Base-by-base conservation (phyloP, 2,329 filamentous ascomycete species). In the Stemphylium vesicarium region DNA sequence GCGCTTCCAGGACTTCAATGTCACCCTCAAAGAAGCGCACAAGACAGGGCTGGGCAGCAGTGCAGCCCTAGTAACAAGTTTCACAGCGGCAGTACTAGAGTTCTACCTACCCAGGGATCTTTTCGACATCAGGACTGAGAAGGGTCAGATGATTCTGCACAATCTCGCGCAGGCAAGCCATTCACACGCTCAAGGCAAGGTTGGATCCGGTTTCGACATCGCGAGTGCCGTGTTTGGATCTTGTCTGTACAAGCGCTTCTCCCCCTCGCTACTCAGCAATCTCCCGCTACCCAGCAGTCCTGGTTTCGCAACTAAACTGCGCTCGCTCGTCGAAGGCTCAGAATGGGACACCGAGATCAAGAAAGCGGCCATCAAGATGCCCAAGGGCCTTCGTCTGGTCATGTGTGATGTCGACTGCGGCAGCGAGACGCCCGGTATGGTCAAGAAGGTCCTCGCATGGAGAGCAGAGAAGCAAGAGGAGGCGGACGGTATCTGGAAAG, bases 391-490 rank as follows among this genome's bases (percentile, higher is more conserved):
- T 63, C 84, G 89, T 20, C 81, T 98, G 63, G 85, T 96, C 56
- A 95, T 99, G 88, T 96, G 92, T 71, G 95, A 99, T 71, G 95
- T 99, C 6, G 91, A 96, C 73, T 96, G 93, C 71, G 95, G 95
- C 29, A 94, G 89, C 43, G 86, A 96, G 79, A 98, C 94, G 7
- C 93, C 96, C 0, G 85, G 92, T 12, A 98, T 99, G 95, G 95
- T 97, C 33, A 96, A 94, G 79, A 85, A 91, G 71, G 91, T 99
- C 12, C 82, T 98, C 3, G 84, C 84, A 29, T 99, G 95, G 95
- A 82, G 90, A 46, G 84, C 85, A 44, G 77, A 83, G 42, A 85
- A 91, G 16, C 78, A 81, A 0, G 81, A 82, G 2, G 84, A 82
- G n/a, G 88, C 92, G 1, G 84, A 85, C 58, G 68, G 75, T 57